A percentile compares a stretch with the other conserved stretches of the same genome.
Evolutionary conservation across 192 early-diverging fungal genomes (phyloP).

Genomic region (Allomyces javanicus): DNA sequence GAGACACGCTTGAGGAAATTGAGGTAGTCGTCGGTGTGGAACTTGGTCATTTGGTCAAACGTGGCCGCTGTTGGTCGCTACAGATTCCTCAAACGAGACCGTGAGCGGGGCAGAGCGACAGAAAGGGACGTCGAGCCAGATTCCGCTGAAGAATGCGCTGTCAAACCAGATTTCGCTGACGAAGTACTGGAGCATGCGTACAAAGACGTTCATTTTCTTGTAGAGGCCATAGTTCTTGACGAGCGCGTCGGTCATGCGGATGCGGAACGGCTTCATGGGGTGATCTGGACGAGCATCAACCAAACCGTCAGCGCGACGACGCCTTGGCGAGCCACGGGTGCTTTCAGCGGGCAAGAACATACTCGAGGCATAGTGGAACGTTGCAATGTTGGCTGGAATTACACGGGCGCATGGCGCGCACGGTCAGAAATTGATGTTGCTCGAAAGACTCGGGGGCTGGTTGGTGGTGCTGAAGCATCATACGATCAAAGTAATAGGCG

Average conservation of each 20-base stretch:
- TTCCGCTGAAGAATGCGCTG: too few species aligned
- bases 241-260: conserved; percentile 83
- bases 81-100: neutral
- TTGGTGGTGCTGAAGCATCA: too few species aligned
- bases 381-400: too few species aligned
- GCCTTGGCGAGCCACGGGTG: too few species aligned
- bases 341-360: neutral
- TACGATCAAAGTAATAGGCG: too few species aligned
- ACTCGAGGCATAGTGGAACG: neutral
- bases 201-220: conserved; percentile 69
- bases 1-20: conserved; percentile 62
- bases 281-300: conserved; percentile 49
- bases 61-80: conserved; percentile 63
- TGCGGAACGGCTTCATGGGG: conserved; percentile 94
- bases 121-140: too few species aligned
- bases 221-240: conserved; percentile 81
- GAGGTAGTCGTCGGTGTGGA: conserved; percentile 87
- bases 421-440: too few species aligned
- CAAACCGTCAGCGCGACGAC: too few species aligned
- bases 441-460: too few species aligned
- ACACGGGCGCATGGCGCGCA: too few species aligned
- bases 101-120: too few species aligned
- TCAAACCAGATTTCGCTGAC: too few species aligned
- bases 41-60: conserved; percentile 72
- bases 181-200: conserved; percentile 9